phyloP scores from a whole-genome alignment of 192 early-diverging fungal genomes.

The Coemansia sp. region DNA sequence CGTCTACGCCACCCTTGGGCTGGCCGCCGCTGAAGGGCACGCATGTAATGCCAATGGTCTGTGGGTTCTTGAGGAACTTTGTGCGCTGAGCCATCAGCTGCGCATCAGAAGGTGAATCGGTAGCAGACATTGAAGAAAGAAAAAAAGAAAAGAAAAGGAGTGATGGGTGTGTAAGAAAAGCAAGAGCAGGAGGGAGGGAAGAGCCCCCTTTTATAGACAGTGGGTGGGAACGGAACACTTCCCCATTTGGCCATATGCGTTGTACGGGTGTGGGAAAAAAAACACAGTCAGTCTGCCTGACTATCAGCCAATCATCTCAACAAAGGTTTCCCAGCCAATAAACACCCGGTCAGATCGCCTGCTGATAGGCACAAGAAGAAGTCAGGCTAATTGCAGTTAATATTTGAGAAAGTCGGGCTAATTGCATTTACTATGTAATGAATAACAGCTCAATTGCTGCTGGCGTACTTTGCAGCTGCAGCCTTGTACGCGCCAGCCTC shows the following conservation, averaged over 20 bases:
- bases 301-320: no score
- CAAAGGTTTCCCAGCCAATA: slow-evolving; percentile 1
- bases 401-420: neutral
- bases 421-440: no score
- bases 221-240: slow-evolving; percentile 1
- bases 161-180: no score
- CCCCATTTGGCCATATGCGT: slow-evolving; percentile 1
- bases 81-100: slow-evolving; percentile 43
- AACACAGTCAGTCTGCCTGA: neutral
- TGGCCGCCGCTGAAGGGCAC: slow-evolving; percentile 78
- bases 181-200: neutral
- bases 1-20: slow-evolving; percentile 88
- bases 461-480: slow-evolving; percentile 28
- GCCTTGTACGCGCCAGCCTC: slow-evolving; percentile 21
- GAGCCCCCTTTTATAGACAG: slow-evolving; percentile 33
- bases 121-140: neutral
- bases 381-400: neutral
- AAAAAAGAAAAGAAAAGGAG: slow-evolving; percentile 3
- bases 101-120: slow-evolving; percentile 18
- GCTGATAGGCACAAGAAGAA: neutral
- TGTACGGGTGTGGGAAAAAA: slow-evolving; percentile 8
- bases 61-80: slow-evolving; percentile 62
- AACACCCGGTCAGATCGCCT: neutral
- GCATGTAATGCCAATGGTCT: slow-evolving; percentile 73
- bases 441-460: neutral